Percentiles rank a stretch among this genome's conserved stretches.
Conservation (phyloP, 106 monocot species). For the Ottelia alismoides region DNA sequence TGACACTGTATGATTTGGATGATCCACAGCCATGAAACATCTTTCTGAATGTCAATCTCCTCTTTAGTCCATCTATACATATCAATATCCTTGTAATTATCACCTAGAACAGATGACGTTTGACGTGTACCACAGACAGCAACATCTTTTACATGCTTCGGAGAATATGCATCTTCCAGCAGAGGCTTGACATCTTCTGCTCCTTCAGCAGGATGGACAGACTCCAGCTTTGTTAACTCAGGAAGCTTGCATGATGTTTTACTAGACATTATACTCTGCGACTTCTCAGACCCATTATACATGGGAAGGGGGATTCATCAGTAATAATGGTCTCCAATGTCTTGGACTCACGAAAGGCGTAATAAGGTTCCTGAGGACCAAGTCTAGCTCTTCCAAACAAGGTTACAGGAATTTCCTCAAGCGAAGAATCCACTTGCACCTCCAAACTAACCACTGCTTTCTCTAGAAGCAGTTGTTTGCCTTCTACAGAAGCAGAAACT, state of each 20-base stretch:
- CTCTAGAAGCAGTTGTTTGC: constrained; percentile 3
- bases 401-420: constrained; percentile 27
- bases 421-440: neutral
- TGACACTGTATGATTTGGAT: constrained; percentile 30
- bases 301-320: neutral
- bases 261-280: no score
- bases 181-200: neutral
- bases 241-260: no score
- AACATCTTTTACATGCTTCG: neutral
- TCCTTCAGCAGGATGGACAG: neutral
- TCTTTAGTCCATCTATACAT: neutral
- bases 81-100: neutral
- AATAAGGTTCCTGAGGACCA: constrained; percentile 17
- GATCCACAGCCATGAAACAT: constrained; percentile 34
- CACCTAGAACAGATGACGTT: neutral
- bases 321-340: neutral
- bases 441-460: neutral
- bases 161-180: neutral
- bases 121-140: neutral
- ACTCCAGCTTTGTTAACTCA: neutral
- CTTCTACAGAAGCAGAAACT: constrained; percentile 1
- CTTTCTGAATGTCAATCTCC: constrained; percentile 2
- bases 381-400: constrained; percentile 92
- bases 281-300: no score
- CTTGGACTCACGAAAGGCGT: neutral